These are phyloP conservation scores for Agastache rugosa DNA, from an alignment of 257 asterid species.

Conservation along the genomic window DNA sequence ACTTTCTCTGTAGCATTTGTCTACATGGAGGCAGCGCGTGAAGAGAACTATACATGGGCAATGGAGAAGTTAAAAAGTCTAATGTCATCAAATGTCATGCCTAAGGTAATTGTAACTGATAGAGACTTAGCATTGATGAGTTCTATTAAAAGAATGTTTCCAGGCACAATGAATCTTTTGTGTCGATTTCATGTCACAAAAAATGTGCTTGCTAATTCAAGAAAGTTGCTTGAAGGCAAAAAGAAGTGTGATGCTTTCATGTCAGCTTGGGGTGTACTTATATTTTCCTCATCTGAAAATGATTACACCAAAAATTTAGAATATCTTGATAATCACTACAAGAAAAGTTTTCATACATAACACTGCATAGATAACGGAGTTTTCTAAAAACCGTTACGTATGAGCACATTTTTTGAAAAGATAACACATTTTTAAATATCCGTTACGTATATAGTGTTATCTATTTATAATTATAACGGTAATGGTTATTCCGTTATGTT, in stretches of 20 bases:
- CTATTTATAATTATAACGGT: too few relatives aligned
- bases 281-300: not conserved
- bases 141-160: not conserved
- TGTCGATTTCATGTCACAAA: not conserved
- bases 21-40: not conserved
- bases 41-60: not conserved
- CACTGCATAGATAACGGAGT: too few relatives aligned
- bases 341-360: too few relatives aligned
- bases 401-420: too few relatives aligned
- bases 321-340: not conserved
- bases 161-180: not conserved
- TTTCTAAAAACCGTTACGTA: too few relatives aligned
- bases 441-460: too few relatives aligned
- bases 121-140: not conserved
- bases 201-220: constrained; percentile 1
- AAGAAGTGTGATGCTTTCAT: not conserved
- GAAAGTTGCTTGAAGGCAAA: not conserved
- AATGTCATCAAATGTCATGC: not conserved
- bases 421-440: too few relatives aligned
- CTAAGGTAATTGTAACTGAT: not conserved
- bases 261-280: not conserved
- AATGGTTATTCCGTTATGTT: too few relatives aligned
- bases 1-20: not conserved
- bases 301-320: not conserved
- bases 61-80: not conserved